A percentile compares a stretch with the other conserved stretches of the same genome.
Evolutionary conservation across 208 protist species (phyloP).

Genomic region (Crithidia fasciculata): DNA sequence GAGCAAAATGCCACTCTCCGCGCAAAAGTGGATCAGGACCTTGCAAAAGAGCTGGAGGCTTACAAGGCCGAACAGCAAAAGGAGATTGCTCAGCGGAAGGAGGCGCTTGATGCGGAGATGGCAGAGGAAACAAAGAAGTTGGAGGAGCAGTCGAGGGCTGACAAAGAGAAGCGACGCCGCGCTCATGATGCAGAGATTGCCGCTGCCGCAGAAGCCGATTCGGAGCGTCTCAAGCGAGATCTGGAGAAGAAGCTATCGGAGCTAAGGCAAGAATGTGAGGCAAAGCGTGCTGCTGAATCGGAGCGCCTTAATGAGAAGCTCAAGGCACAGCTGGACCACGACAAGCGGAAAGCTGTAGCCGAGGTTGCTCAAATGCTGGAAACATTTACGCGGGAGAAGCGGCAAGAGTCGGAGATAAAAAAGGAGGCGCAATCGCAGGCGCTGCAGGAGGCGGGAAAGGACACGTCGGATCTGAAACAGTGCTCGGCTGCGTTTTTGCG

Average conservation of each 20-base stretch:
- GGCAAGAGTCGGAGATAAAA: constrained; percentile 41
- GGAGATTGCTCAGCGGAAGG: constrained; percentile 8
- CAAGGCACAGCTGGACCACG: constrained; percentile 40
- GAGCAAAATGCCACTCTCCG: constrained; percentile 14
- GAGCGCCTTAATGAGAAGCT: constrained; percentile 34
- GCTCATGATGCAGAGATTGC: constrained; percentile 8
- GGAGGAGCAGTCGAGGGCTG: constrained; percentile 11
- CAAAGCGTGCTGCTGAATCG: constrained; percentile 22
- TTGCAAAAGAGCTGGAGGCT: constrained; percentile 24
- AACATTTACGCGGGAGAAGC: constrained; percentile 38
- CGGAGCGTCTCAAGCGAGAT: constrained; percentile 16
- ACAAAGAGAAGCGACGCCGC: constrained; percentile 17
- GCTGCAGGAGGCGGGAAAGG: constrained; percentile 27
- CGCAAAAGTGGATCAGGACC: constrained; percentile 21
- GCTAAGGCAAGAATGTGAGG: constrained; percentile 27
- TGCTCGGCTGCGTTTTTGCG: constrained; percentile 25
- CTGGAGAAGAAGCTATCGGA: constrained; percentile 19
- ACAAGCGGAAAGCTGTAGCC: constrained; percentile 47
- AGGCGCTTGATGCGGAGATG: constrained; percentile 9
- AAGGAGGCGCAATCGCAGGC: constrained; percentile 41
- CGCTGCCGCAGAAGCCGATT: constrained; percentile 8
- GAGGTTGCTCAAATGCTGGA: constrained; percentile 44
- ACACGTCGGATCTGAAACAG: constrained; percentile 26
- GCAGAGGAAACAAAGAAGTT: constrained; percentile 19
- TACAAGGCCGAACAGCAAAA: constrained; percentile 34